phyloP scores from a whole-genome alignment of 345 rosid genomes.

The Euphorbia peplus region DNA sequence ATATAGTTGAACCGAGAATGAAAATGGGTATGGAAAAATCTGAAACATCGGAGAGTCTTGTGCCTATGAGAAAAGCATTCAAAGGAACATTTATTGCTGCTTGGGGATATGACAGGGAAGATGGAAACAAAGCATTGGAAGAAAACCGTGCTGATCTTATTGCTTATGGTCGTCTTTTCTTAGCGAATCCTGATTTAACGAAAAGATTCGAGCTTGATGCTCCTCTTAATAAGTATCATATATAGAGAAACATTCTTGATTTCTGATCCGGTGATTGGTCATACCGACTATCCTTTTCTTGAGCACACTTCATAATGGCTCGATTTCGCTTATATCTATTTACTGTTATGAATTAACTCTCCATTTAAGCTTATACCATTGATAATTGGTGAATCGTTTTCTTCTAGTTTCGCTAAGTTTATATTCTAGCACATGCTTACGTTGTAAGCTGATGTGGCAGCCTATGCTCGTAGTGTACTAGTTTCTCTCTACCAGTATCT shows the following conservation, averaged over 20 bases:
- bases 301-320: conserved; percentile 26
- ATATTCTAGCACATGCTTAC: too few relatives aligned
- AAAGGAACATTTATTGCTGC: conserved; percentile 57
- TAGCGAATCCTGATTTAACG: conserved; percentile 75
- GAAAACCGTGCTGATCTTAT: conserved; percentile 52
- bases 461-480: too few relatives aligned
- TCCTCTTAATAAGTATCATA: conserved; percentile 48
- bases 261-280: conserved; percentile 55
- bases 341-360: too few relatives aligned
- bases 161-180: conserved; percentile 52
- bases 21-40: conserved; percentile 24
- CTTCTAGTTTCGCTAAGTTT: too few relatives aligned
- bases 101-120: conserved; percentile 53
- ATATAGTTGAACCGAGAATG: conserved; percentile 68
- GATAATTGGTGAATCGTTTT: too few relatives aligned
- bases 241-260: conserved; percentile 46
- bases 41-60: conserved; percentile 34
- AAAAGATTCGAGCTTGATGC: conserved; percentile 57
- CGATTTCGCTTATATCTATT: too few relatives aligned
- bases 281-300: too few relatives aligned
- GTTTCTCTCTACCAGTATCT: too few relatives aligned
- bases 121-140: conserved; percentile 47
- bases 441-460: too few relatives aligned
- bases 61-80: conserved; percentile 66
- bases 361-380: too few relatives aligned